Evolutionary conservation across 208 protist genomes (phyloP).

Genomic region (Leishmania tropica): DNA sequence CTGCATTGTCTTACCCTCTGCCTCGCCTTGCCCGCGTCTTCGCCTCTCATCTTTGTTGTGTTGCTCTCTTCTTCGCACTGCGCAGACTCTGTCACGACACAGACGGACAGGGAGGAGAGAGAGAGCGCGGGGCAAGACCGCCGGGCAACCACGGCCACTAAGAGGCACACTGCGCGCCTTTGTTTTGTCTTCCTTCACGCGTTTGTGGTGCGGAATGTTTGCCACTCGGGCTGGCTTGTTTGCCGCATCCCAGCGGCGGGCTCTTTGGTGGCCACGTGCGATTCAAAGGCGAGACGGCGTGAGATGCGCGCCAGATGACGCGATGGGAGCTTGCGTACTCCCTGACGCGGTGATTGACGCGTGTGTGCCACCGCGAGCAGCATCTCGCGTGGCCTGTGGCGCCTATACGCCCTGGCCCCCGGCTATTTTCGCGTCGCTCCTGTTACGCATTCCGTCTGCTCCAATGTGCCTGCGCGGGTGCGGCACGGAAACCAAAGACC

Average conservation of each 20-base stretch:
- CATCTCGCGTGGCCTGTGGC: neutral
- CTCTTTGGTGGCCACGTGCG: neutral
- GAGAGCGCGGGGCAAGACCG: neutral
- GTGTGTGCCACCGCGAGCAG: conserved; percentile 2
- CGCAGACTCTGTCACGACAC: neutral
- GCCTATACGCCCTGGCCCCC: neutral
- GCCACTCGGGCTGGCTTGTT: neutral
- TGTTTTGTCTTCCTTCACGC: neutral
- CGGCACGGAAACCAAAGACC: neutral
- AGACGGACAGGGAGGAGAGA: neutral
- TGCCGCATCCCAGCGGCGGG: neutral
- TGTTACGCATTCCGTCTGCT: conserved; percentile 8
- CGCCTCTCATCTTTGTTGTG: neutral
- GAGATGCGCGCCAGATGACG: neutral
- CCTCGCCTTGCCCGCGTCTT: neutral
- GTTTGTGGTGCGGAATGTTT: neutral
- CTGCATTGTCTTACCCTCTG: neutral
- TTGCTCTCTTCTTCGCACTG: no score
- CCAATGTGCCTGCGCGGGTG: neutral
- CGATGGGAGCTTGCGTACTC: neutral
- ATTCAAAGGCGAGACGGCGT: neutral
- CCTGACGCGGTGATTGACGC: conserved; percentile 19
- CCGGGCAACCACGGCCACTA: neutral
- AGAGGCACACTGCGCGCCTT: neutral
- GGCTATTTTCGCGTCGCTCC: neutral